Evolutionary conservation across 139 green algal species (phyloP), one percentile per base, ranked within the genome.

Genomic region (Volvox africanus): DNA sequence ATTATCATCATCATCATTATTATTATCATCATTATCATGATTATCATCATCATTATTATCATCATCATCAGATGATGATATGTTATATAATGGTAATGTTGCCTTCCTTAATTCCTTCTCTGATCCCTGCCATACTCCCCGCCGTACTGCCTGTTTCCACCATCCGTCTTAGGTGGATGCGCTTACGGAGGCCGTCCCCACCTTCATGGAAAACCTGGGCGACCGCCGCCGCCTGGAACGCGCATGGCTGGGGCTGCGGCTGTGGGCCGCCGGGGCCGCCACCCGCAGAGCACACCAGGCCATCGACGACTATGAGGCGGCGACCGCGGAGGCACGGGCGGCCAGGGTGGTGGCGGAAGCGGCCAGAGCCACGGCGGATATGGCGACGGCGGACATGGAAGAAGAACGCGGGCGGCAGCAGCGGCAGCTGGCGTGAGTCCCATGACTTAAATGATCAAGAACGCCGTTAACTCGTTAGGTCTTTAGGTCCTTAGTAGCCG

Each of bases 151-250:
- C n/a, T n/a, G n/a, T n/a, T n/a, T n/a, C 9, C 44, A 55, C 44
- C 44, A 55, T 55, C 5, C 44, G 9, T 84, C 37, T 30, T 77
- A 92, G 89, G 68, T 91, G 61, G 84, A 86, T 26, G 82, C 79
- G 61, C 86, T 93, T 24, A 93, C 84, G 11, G 80, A 81, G 35
- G 80, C 77, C 1, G 55, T 94, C 28, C 92, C 92, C 20, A 12
- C 21, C 6, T 88, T 91, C 26, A 82, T 94, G 21, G 78, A 90
- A 26, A 83, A 81, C 73, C 69, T 94, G 6, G 92, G 92, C 1
- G 65, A 91, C 88, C 75, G 92, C 16, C 92, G 92, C 44, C 92
- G 92, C 65, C 44, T 91, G 44, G 92, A 94, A 84, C 82, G 92
- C 5, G 92, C 82, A 18, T 94, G 92, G 92, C 83, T 94, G 75